Percentiles rank a stretch among this genome's conserved stretches.
Conservation (phyloP, 2,329 filamentous ascomycete genomes). For the Fusarium cyanostomum region DNA sequence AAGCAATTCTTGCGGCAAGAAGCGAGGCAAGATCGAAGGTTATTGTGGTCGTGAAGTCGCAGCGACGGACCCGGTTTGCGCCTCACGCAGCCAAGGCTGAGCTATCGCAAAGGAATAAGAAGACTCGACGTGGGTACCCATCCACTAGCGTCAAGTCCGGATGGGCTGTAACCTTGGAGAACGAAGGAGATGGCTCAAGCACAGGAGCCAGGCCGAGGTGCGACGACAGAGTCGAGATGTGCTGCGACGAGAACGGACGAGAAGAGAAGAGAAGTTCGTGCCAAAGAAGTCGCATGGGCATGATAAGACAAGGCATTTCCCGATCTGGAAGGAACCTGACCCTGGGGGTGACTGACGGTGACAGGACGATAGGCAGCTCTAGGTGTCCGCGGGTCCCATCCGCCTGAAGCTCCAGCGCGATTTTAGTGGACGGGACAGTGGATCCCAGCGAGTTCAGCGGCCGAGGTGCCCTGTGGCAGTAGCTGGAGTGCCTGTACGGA, state of each 20-base stretch:
- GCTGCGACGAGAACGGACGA: neutral
- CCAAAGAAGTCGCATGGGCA: slow-evolving; percentile 25
- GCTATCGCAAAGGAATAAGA: slow-evolving; percentile 26
- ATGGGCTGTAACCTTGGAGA: slow-evolving; percentile 7
- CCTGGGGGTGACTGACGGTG: slow-evolving; percentile 23
- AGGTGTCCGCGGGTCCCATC: slow-evolving; percentile 11
- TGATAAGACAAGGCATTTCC: slow-evolving; percentile 34
- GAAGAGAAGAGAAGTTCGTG: slow-evolving; percentile 9
- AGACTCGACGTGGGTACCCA: slow-evolving; percentile 20
- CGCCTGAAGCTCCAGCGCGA: slow-evolving; percentile 28
- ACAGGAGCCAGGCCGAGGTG: neutral
- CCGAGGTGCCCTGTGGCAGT: slow-evolving; percentile 26
- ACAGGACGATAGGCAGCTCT: slow-evolving; percentile 23
- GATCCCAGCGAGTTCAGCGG: slow-evolving; percentile 17
- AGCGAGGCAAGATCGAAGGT: neutral
- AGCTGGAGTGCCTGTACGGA: slow-evolving; percentile 4
- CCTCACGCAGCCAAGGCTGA: slow-evolving; percentile 24
- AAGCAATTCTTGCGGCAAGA: neutral
- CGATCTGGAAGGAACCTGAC: slow-evolving; percentile 34
- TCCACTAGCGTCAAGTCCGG: slow-evolving; percentile 10
- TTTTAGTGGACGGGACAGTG: slow-evolving; percentile 16
- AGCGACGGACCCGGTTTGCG: slow-evolving; percentile 31
- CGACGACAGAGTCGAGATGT: neutral
- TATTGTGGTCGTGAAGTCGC: slow-evolving; percentile 18
- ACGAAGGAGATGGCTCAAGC: slow-evolving; percentile 7